Evolutionary conservation across 2,329 filamentous ascomycete genomes (phyloP).

Genomic region (Diaporthe destruens): DNA sequence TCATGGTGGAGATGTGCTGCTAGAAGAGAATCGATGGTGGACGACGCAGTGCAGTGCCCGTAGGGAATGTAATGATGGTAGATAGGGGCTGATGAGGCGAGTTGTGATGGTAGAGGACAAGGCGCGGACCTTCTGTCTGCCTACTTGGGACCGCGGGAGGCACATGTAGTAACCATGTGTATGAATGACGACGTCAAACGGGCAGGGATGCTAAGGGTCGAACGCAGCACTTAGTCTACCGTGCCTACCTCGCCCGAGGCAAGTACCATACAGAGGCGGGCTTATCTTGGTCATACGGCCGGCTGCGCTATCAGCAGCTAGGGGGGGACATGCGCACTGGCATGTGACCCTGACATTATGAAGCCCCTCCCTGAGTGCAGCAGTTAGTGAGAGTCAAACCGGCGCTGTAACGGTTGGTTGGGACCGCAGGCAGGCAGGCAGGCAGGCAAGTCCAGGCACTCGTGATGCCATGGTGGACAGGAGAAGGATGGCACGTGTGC

Average conservation of each 20-base stretch:
- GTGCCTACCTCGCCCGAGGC: neutral
- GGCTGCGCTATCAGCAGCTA: constrained; percentile 20
- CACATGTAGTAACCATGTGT: constrained; percentile 21
- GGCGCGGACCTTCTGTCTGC: constrained; percentile 13
- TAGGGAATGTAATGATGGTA: neutral
- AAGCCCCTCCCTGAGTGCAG: constrained; percentile 2
- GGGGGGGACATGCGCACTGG: constrained; percentile 1
- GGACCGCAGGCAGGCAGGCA: constrained; percentile 1
- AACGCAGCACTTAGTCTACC: neutral
- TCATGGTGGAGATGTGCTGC: constrained; percentile 45
- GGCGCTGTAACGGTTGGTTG: constrained; percentile 1
- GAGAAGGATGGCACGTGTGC: neutral
- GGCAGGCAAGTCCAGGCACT: neutral
- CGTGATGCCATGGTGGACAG: constrained; percentile 6
- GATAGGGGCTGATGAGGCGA: neutral
- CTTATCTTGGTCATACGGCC: constrained; percentile 26
- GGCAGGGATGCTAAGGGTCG: constrained; percentile 18
- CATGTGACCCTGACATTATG: constrained; percentile 18
- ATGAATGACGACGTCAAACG: constrained; percentile 30
- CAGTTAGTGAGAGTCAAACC: neutral
- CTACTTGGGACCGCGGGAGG: constrained; percentile 1
- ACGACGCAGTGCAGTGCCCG: neutral
- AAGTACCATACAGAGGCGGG: constrained; percentile 11
- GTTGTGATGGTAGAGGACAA: neutral
- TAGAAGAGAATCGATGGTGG: neutral